Base-by-base conservation (phyloP, 495 filamentous ascomycete species). In the Annulohypoxylon bovei region DNA sequence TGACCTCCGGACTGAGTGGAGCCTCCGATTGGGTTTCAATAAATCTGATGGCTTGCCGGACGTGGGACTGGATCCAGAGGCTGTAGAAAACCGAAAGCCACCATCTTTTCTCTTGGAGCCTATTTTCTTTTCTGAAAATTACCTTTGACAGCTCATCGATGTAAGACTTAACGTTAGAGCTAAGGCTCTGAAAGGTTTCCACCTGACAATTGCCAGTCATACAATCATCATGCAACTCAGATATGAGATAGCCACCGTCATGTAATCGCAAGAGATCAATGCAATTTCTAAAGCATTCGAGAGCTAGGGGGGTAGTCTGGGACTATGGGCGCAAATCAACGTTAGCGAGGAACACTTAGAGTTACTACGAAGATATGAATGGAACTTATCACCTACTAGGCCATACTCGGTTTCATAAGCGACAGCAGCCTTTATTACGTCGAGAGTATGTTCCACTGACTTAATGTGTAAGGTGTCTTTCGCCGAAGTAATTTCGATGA, bases 71-170 rank as follows among this genome's bases (percentile, higher is more conserved):
- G 18, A 75, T 72, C 65, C 69, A 75, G 25, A 75, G 64, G n/a
- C 72, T 65, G 23, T 75, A 75, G 44, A 75, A 75, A 35, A 55
- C 56, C 16, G 72, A 75, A 12, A 75, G 28, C 72, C 72, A 75
- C 72, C 72, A 75, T 72, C 69, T 58, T 28, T 67, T 71, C 39
- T 75, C 72, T 14, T 72, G 64, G 6, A 65, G 55, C 16, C 72
- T 47, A 23, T 72, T 75, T 25, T 75, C 72, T 40, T 75, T 75
- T 27, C 68, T 60, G 30, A 75, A 69, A 20, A 75, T 66, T 2
- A 72, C 39, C 54, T 37, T 68, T n/a, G 72, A 75, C 6, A 75
- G 65, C 42, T 75, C 72, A 1, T 72, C 65, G 4, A 52, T 59
- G 23, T 72, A 75, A 3, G 40, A 20, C 18, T 62, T 68, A 20